A percentile compares a stretch with the other conserved stretches of the same genome.
Evolutionary conservation across 495 filamentous ascomycete genomes (phyloP).

Genomic region (Xylaria cubensis): DNA sequence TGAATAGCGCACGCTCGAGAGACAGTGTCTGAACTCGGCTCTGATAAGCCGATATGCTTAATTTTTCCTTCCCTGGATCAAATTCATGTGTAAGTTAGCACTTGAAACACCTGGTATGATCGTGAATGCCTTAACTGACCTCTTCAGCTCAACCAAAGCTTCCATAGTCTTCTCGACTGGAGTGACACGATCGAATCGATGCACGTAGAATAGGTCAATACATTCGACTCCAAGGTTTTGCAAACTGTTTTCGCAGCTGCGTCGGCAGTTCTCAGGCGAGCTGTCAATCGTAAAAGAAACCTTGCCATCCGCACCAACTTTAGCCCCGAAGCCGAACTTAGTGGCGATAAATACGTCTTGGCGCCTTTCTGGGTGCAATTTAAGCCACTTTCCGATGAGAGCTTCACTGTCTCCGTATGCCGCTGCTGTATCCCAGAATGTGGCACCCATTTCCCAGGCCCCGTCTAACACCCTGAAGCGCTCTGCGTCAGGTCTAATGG

Average conservation of each 20-base stretch:
- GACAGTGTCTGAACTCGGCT: slow-evolving; percentile 69
- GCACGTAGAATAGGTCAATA: slow-evolving; percentile 35
- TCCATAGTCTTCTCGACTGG: slow-evolving; percentile 59
- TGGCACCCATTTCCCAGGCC: slow-evolving; percentile 53
- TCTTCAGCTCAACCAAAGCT: slow-evolving; percentile 58
- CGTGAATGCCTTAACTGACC: slow-evolving; percentile 38
- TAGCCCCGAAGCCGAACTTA: neutral
- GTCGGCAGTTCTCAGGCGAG: slow-evolving; percentile 5
- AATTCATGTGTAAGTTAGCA: neutral
- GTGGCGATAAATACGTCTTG: slow-evolving; percentile 60
- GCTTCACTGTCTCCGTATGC: slow-evolving; percentile 58
- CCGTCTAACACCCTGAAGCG: slow-evolving; percentile 53
- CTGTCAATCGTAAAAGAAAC: neutral
- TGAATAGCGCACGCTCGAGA: slow-evolving; percentile 65
- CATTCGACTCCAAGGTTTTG: slow-evolving; percentile 8
- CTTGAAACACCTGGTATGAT: neutral
- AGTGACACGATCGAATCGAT: slow-evolving; percentile 42
- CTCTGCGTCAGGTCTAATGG: slow-evolving; percentile 47
- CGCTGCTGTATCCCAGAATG: slow-evolving; percentile 59
- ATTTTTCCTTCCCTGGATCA: slow-evolving; percentile 60
- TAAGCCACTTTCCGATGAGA: slow-evolving; percentile 62
- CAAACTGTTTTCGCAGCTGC: neutral
- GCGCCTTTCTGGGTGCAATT: slow-evolving; percentile 52
- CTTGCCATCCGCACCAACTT: neutral
- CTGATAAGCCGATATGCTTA: slow-evolving; percentile 68